phyloP scores from a whole-genome alignment of 345 rosid species.

The Alliaria petiolata region DNA sequence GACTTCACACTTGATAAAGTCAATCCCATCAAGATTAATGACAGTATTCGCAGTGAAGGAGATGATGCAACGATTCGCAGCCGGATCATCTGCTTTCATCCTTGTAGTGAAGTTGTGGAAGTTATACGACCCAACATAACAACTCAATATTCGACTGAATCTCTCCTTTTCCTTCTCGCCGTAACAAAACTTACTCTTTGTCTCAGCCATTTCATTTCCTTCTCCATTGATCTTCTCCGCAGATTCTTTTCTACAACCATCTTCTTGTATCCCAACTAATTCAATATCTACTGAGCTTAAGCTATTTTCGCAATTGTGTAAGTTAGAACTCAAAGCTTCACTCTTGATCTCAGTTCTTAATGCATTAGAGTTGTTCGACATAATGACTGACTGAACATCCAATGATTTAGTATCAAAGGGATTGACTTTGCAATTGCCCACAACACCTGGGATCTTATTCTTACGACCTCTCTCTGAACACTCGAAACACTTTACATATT shows the following conservation, averaged over 20 bases:
- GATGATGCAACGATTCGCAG: constrained; percentile 65
- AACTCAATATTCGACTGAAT: constrained; percentile 64
- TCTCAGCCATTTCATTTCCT: not conserved
- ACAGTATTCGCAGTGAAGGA: constrained; percentile 58
- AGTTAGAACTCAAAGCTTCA: constrained; percentile 9
- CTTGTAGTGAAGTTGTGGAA: constrained; percentile 94
- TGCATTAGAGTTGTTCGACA: constrained; percentile 19
- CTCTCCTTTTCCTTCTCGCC: constrained; percentile 65
- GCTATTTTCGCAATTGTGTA: not conserved
- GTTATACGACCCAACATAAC: constrained; percentile 82
- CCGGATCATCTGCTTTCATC: constrained; percentile 73
- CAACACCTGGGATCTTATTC: constrained; percentile 53
- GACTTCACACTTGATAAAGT: constrained; percentile 87
- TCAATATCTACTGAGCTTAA: constrained; percentile 6
- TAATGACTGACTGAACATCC: constrained; percentile 27
- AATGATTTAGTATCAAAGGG: not conserved
- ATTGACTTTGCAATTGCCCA: constrained; percentile 40
- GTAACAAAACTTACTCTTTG: constrained; percentile 42
- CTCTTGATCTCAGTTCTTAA: constrained; percentile 5
- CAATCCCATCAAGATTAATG: constrained; percentile 65
- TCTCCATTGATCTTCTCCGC: constrained; percentile 13
- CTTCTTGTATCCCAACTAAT: constrained; percentile 6
- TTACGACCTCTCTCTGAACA: constrained; percentile 91
- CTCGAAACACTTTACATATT: constrained; percentile 72
- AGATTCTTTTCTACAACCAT: not conserved